Conservation (phyloP, 2,329 filamentous ascomycete species). For the Fusarium stilboides region DNA sequence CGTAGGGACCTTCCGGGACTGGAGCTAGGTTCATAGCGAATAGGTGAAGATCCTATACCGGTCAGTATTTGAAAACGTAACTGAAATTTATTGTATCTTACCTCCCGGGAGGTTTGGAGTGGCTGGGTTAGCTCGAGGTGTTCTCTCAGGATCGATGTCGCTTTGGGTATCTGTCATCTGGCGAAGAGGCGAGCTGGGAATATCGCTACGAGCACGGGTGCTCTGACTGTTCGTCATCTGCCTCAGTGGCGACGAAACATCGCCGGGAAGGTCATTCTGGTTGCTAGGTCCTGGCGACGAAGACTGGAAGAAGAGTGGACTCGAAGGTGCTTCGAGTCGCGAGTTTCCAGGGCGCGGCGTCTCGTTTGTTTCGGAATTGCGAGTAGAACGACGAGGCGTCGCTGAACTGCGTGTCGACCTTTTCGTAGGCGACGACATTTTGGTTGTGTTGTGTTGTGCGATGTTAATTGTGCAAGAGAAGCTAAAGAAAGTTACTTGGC, state of each 20-base stretch:
- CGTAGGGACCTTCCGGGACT: conserved; percentile 79
- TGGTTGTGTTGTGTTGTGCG: conserved; percentile 24
- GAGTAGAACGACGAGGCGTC: conserved; percentile 59
- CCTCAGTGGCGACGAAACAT: conserved; percentile 68
- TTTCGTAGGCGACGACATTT: conserved; percentile 62
- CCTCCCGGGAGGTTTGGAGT: conserved; percentile 74
- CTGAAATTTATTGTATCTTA: conserved; percentile 55
- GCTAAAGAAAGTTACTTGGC: conserved; percentile 21
- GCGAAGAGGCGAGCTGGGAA: conserved; percentile 72
- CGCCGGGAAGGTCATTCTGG: conserved; percentile 52
- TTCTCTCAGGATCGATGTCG: conserved; percentile 71
- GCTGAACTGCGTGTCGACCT: conserved; percentile 66
- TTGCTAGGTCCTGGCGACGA: conserved; percentile 54
- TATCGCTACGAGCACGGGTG: conserved; percentile 56
- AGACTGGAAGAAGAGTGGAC: conserved; percentile 83
- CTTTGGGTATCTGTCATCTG: conserved; percentile 73
- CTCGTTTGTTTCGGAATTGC: conserved; percentile 56
- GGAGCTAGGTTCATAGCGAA: conserved; percentile 91
- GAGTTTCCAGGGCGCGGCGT: conserved; percentile 63
- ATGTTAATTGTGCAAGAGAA: conserved; percentile 23
- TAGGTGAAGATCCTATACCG: conserved; percentile 86
- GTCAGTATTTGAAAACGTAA: conserved; percentile 21
- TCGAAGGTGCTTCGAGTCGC: conserved; percentile 75
- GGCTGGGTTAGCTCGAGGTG: conserved; percentile 76
- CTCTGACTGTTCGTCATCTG: conserved; percentile 72